A percentile compares a stretch with the other conserved stretches of the same genome.
These are phyloP conservation scores for Entomortierella lignicola DNA, from an alignment of 192 early-diverging fungal species.

Conservation along the genomic window DNA sequence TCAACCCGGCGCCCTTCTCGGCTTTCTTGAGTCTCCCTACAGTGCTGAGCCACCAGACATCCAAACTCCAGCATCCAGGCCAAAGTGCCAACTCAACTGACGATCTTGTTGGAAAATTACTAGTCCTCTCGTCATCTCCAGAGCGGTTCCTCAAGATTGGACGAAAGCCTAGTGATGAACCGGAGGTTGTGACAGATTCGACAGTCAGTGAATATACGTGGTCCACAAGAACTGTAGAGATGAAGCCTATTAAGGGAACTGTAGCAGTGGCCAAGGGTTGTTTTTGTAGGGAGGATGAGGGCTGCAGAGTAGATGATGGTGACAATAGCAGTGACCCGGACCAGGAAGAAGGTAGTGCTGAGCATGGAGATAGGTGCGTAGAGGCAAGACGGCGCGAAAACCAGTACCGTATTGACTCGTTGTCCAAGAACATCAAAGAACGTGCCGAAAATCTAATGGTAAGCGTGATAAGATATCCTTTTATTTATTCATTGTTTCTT, in stretches of 20 bases:
- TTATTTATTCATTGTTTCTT: too few species aligned
- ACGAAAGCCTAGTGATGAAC: constrained; percentile 15
- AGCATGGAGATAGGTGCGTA: constrained; percentile 39
- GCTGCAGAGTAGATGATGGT: constrained; percentile 48
- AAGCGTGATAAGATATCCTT: constrained; percentile 1
- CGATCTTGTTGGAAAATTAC: constrained; percentile 20
- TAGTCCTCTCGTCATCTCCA: constrained; percentile 64
- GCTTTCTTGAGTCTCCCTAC: constrained; percentile 73
- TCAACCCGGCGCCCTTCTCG: constrained; percentile 91
- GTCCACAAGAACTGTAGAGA: constrained; percentile 69
- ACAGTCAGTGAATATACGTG: not conserved
- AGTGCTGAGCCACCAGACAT: constrained; percentile 5
- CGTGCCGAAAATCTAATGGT: constrained; percentile 98
- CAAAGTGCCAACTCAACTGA: not conserved
- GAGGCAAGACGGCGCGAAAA: constrained; percentile 45
- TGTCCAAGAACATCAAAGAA: constrained; percentile 86
- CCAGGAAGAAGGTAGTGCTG: not conserved
- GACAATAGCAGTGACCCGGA: constrained; percentile 6
- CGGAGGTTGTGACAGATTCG: not conserved
- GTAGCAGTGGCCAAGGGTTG: constrained; percentile 59
- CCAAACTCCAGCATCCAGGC: not conserved
- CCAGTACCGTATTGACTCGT: constrained; percentile 48
- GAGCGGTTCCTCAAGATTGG: constrained; percentile 66
- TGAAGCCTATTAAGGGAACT: constrained; percentile 98
- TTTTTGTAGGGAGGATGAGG: constrained; percentile 55